A percentile compares a stretch with the other conserved stretches of the same genome.
These are phyloP conservation scores for Megacollybia marginata DNA, from an alignment of 768 basidiomycete species.

Conservation along the genomic window DNA sequence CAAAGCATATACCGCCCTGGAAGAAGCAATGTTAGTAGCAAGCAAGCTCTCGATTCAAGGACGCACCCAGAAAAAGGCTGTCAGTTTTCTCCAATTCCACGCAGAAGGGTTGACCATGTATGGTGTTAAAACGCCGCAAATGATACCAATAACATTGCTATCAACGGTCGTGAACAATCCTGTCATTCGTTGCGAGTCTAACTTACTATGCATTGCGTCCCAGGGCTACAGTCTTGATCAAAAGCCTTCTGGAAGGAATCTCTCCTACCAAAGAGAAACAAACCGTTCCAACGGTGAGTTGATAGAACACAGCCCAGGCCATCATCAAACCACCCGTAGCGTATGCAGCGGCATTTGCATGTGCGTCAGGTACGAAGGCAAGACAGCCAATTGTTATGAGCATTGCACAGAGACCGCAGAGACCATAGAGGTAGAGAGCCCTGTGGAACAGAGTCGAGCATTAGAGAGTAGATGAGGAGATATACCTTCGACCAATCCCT, in stretches of 20 bases:
- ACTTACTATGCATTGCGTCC: conserved; percentile 13
- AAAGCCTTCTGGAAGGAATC: conserved; percentile 8
- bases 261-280: conserved; percentile 13
- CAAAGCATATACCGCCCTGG: conserved; percentile 5
- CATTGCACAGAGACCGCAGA: conserved; percentile 9
- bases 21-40: not conserved
- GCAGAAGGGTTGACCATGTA: conserved; percentile 13
- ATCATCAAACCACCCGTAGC: conserved; percentile 13
- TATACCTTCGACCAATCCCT: conserved; percentile 3
- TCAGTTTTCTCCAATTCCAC: conserved; percentile 12
- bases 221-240: conserved; percentile 11
- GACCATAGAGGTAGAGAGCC: conserved; percentile 12
- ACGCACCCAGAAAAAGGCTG: conserved; percentile 13
- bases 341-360: conserved; percentile 7
- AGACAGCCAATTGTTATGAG: conserved; percentile 9
- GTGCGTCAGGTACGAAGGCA: conserved; percentile 5
- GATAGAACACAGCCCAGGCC: conserved; percentile 12
- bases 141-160: conserved; percentile 14
- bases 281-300: conserved; percentile 12
- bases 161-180: too few species aligned
- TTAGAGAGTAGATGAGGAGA: not conserved
- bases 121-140: conserved; percentile 12
- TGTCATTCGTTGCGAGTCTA: too few species aligned
- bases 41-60: not conserved
- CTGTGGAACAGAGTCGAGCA: not conserved